Evolutionary conservation across 345 rosid species (phyloP).

Genomic region (Psidium friedrichsthalianum): DNA sequence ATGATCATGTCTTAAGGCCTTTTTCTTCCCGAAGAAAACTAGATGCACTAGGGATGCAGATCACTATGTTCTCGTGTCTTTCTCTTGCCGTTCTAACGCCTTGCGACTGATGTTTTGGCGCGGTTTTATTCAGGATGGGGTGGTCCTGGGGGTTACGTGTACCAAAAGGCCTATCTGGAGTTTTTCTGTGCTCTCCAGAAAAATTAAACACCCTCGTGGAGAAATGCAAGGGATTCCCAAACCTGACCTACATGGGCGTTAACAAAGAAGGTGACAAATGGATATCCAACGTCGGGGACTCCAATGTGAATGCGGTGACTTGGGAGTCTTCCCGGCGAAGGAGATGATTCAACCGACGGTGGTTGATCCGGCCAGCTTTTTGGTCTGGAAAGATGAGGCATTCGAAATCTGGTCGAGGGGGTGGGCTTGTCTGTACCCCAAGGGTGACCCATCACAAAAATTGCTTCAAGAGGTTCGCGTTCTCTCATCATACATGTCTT

Average conservation of each 20-base stretch:
- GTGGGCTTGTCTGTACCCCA: slow-evolving; percentile 76
- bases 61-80: background rate
- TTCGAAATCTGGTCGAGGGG: slow-evolving; percentile 89
- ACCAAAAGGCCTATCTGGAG: slow-evolving; percentile 94
- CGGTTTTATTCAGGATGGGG: slow-evolving; percentile 71
- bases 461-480: slow-evolving; percentile 59
- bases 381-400: slow-evolving; percentile 96
- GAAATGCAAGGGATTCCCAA: slow-evolving; percentile 54
- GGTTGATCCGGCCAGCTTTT: slow-evolving; percentile 94
- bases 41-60: background rate
- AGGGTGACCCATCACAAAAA: slow-evolving; percentile 49
- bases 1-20: background rate
- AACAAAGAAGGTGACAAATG: slow-evolving; percentile 46
- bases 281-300: slow-evolving; percentile 38
- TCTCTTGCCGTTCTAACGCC: background rate
- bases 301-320: slow-evolving; percentile 79
- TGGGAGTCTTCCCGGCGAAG: slow-evolving; percentile 92
- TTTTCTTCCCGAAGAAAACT: background rate
- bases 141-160: slow-evolving; percentile 86
- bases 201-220: slow-evolving; percentile 52
- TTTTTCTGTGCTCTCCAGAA: slow-evolving; percentile 81
- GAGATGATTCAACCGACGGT: slow-evolving; percentile 90
- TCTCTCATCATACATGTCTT: background rate
- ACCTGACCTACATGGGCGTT: slow-evolving; percentile 59
- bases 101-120: background rate